A percentile compares a stretch with the other conserved stretches of the same genome.
phyloP scores from a whole-genome alignment of 768 basidiomycete species.

The Daedalea quercina region DNA sequence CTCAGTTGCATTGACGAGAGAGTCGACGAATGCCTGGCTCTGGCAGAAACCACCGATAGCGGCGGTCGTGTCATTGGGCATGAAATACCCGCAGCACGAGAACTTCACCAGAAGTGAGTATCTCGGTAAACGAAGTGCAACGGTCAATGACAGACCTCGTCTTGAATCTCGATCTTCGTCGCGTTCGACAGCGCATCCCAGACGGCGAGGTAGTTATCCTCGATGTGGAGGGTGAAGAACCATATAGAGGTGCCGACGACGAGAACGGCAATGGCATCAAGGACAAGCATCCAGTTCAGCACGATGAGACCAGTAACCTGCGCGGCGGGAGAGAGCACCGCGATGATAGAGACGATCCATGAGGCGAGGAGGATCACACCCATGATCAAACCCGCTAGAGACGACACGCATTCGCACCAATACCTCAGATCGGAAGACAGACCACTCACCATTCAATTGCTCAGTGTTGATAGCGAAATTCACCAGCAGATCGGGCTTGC shows the following conservation, averaged over 20 bases:
- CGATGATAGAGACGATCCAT: conserved; percentile 63
- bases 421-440: not conserved
- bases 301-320: conserved; percentile 63
- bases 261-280: conserved; percentile 54
- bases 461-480: conserved; percentile 59
- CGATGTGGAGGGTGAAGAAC: conserved; percentile 74
- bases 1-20: conserved; percentile 36
- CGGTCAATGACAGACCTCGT: conserved; percentile 46
- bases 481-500: conserved; percentile 57
- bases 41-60: conserved; percentile 57
- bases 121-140: not conserved
- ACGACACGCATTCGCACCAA: not conserved
- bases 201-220: conserved; percentile 53
- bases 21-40: conserved; percentile 27
- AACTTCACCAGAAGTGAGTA: conserved; percentile 38
- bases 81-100: conserved; percentile 81
- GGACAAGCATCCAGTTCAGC: conserved; percentile 69
- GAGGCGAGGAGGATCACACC: conserved; percentile 64
- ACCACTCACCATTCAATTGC: conserved; percentile 52
- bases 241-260: conserved; percentile 70
- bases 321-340: conserved; percentile 64
- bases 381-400: conserved; percentile 59
- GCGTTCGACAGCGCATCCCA: conserved; percentile 43
- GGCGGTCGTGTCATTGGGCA: conserved; percentile 45
- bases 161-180: conserved; percentile 57